Evolutionary conservation across 2,329 filamentous ascomycete species (phyloP), one percentile per base, ranked within the genome.

Genomic region (Conoideocrella luteorostrata): DNA sequence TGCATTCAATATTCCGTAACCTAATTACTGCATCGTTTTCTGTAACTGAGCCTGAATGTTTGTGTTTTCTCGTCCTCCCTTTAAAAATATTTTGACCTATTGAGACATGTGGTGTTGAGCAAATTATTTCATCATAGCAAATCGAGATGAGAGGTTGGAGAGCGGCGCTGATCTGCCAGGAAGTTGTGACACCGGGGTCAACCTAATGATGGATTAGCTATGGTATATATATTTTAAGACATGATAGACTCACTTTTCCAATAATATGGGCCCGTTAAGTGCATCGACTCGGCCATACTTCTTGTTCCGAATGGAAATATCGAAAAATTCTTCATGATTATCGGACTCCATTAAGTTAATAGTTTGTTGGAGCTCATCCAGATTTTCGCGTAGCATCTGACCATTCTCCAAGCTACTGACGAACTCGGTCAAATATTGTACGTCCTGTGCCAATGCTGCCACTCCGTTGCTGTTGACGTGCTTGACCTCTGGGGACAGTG

Each of bases 311-410:
- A 84, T 86, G 5, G 84, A 86, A 39, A 93, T 84, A 59, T 98
- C 93, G 62, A 93, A 98, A 64, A 95, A 98, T 63, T 97, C 91
- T 52, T 97, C 90, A n/a, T 88, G 80, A 55, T 95, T 95, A 32
- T 95, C 88, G 2, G 78, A 79, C 58, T 87, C 82, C 77, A 98
- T 86, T 21, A 98, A 74, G 47, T 86, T 81, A 37, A 95, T 84
- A 1, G 93, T 97, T 69, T 98, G 93, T 54, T 91, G 84, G 28
- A 98, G 72, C 67, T 97, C 93, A 56, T 96, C 90, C 30, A 98
- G 70, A 52, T 94, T 93, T 58, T 93, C 86, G 49, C 85, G 78
- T 17, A 98, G 71, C 66, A 95, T 90, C n/a, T 84, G 82, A 5
- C 78, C 77, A 51, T 94, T 91, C 51, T 89, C 86, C 17, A 98